Base-by-base conservation (phyloP, 1,139 yeast genomes). In the Lodderomyces beijingensis region DNA sequence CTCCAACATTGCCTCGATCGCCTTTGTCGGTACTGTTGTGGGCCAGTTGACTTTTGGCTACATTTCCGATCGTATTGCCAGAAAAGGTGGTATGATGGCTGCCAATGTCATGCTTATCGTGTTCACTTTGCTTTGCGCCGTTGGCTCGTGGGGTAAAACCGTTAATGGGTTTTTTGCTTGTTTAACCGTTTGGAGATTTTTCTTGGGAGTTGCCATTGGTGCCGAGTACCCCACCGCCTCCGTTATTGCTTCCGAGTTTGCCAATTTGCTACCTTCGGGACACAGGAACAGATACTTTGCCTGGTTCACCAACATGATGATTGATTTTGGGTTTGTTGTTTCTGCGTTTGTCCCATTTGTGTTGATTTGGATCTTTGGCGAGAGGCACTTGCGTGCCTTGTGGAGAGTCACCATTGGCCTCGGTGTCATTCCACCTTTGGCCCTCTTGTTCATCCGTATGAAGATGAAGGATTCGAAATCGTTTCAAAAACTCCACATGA, bases 161-260 rank as follows among this genome's bases (percentile, higher is more conserved):
- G 55, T 63, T 2, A 65, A 73, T 34, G 95, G 96, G 22, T 62
- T 87, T 60, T 76, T 87, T 45, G 79, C 87, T 5, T 91, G 95
- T 14, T 63, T 89, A 32, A 86, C 95, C 9, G 80, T 79, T 12
- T 86, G 83, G 57, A 74, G 97, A 55, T 85, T 86, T 60, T 83
- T 89, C 56, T 65, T 89, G 34, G 96, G 96, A 57, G 70, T 83
- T 44, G 93, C 88, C 42, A 75, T 77, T 49, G 91, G 91, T 45
- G 89, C 94, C 33, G 97, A 89, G 62, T 89, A 89, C 54, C 95
- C 96, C 28, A 82, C 95, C 16, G 87, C 95, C 24, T 84, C 95
- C 2, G 93, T 89, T 17, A 94, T 95, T 30, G 87, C 95, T 43
- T 89, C 96, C 19, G 97, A 89, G 60, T 93, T 94, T 30, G 81